These are phyloP conservation scores for Leishmania amazonensis DNA, from an alignment of 208 protist species.

Conservation along the genomic window DNA sequence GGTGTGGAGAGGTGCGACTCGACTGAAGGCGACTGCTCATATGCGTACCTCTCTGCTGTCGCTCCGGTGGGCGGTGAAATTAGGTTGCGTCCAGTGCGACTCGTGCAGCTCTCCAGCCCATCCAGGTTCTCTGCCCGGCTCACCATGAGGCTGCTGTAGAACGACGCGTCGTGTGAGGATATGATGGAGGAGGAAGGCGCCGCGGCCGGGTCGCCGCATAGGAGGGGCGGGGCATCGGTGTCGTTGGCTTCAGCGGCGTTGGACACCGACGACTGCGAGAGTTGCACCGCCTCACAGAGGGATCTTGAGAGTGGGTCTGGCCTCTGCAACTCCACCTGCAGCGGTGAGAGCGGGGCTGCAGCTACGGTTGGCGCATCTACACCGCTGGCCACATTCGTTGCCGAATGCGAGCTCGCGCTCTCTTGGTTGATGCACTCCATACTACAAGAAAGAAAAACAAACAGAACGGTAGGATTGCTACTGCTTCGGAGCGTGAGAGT, in stretches of 20 bases:
- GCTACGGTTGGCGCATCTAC: not conserved
- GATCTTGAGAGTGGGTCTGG: not conserved
- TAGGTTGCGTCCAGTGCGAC: not conserved
- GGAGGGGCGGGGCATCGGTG: not conserved
- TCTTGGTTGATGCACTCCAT: not conserved
- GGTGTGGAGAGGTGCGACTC: not conserved
- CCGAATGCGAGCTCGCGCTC: not conserved
- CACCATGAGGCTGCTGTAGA: slow-evolving; percentile 22
- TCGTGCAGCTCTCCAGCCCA: not conserved
- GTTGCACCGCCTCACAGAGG: not conserved
- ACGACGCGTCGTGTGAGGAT: slow-evolving; percentile 25
- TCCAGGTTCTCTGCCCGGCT: not conserved
- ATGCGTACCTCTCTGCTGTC: not conserved
- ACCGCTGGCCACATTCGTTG: not conserved
- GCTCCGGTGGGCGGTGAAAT: not conserved
- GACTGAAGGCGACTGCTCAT: not conserved
- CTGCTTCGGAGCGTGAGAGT: not conserved
- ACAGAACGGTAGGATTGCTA: not conserved
- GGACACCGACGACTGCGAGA: not conserved
- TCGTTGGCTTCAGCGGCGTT: not conserved
- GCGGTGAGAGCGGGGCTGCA: not conserved
- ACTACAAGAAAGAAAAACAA: not conserved
- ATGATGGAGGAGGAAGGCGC: slow-evolving; percentile 23
- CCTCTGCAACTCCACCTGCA: not conserved
- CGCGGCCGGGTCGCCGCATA: not conserved